Evolutionary conservation across 306 rosid genomes (phyloP).

Genomic region (Trifolium dubium): DNA sequence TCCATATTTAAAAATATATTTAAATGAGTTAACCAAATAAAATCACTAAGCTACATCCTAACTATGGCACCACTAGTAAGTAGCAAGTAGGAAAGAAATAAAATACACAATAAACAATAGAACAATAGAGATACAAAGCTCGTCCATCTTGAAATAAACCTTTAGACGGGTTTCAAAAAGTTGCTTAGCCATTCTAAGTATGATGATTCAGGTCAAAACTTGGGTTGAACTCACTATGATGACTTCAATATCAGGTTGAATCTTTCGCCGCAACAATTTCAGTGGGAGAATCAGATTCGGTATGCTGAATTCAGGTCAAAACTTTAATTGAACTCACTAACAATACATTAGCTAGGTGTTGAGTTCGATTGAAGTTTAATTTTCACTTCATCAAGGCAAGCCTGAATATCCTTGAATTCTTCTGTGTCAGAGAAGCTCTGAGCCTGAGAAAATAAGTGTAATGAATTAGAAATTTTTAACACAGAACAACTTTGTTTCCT

Average conservation of each 20-base stretch:
- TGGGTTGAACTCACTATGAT: neutral
- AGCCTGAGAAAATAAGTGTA: slow-evolving; percentile 53
- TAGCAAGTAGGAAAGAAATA: neutral
- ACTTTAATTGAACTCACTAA: slow-evolving; percentile 7
- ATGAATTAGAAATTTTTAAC: slow-evolving; percentile 14
- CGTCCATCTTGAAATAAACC: slow-evolving; percentile 4
- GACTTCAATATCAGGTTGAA: neutral
- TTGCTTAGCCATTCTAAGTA: slow-evolving; percentile 6
- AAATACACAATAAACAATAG: neutral
- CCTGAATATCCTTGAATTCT: slow-evolving; percentile 69
- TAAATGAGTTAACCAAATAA: neutral
- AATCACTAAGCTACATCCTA: neutral
- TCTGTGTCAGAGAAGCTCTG: slow-evolving; percentile 60
- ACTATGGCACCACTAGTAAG: neutral
- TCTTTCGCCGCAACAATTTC: neutral
- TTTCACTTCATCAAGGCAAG: slow-evolving; percentile 63
- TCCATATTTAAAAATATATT: neutral
- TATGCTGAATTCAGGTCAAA: slow-evolving; percentile 12
- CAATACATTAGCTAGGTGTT: slow-evolving; percentile 38
- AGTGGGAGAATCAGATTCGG: slow-evolving; percentile 12
- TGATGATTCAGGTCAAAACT: slow-evolving; percentile 7
- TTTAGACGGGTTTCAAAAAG: slow-evolving; percentile 18
- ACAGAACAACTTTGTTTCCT: slow-evolving; percentile 4
- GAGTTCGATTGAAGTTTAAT: slow-evolving; percentile 51
- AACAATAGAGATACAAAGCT: neutral